Percentiles rank a stretch among this genome's conserved stretches.
phyloP scores from a whole-genome alignment of 148 eudicot genomes.

The Rheum nobile region DNA sequence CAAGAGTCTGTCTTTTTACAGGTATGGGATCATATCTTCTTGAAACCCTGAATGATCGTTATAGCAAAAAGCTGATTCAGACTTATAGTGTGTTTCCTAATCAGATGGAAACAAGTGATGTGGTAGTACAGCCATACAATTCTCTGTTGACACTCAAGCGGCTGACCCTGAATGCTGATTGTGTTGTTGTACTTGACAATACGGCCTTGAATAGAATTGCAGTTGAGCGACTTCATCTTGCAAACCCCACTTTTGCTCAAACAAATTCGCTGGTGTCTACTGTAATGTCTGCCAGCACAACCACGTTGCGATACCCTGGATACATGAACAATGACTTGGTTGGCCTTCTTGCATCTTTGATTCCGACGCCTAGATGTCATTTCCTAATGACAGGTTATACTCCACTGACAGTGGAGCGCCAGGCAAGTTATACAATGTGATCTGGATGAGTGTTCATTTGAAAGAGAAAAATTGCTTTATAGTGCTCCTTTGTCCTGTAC shows the following conservation, averaged over 20 bases:
- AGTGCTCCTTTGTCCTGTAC: too few relatives aligned
- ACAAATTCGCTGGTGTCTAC: constrained; percentile 96
- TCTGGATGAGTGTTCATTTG: too few relatives aligned
- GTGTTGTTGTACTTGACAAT: constrained; percentile 97
- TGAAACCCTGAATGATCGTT: constrained; percentile 95
- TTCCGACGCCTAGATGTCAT: constrained; percentile 99
- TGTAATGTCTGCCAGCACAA: constrained; percentile 99
- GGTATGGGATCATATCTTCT: constrained; percentile 98
- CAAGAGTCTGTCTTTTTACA: constrained; percentile 11
- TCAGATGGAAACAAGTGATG: constrained; percentile 94
- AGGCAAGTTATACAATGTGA: too few relatives aligned
- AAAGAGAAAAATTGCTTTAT: too few relatives aligned
- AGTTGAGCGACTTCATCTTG: constrained; percentile 85
- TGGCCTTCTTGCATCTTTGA: constrained; percentile 97
- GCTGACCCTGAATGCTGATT: constrained; percentile 92
- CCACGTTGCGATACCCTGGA: constrained; percentile 95
- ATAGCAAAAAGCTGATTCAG: constrained; percentile 95
- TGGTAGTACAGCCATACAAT: constrained; percentile 97
- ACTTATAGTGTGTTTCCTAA: constrained; percentile 98
- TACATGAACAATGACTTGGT: constrained; percentile 99
- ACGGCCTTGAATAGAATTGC: constrained; percentile 98
- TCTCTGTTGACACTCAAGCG: constrained; percentile 94
- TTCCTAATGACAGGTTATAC: constrained; percentile 99
- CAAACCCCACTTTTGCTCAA: constrained; percentile 88
- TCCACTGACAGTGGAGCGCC: constrained; percentile 97